Percentiles rank a stretch among this genome's conserved stretches.
These are phyloP conservation scores for Solanum appendiculatum DNA, from an alignment of 257 asterid genomes.

Conservation along the genomic window DNA sequence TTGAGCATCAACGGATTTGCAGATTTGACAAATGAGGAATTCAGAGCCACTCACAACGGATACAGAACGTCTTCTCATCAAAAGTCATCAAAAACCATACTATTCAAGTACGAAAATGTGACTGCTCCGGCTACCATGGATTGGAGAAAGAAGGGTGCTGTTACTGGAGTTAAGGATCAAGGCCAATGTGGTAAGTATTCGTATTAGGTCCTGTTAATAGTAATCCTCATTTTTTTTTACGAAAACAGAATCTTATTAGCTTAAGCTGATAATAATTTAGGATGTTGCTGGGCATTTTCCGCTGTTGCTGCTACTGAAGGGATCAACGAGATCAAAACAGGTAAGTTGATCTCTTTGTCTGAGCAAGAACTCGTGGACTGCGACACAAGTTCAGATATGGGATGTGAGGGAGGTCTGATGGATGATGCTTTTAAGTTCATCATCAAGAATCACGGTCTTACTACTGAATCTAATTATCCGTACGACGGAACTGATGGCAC, in stretches of 20 bases:
- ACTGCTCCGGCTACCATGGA: conserved; percentile 9
- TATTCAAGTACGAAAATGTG: conserved; percentile 13
- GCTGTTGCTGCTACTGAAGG: conserved; percentile 15
- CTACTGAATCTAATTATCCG: neutral
- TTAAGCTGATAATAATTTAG: neutral
- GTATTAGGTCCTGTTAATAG: neutral
- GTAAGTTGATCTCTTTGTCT: neutral
- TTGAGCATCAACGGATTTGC: conserved; percentile 31
- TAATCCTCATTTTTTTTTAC: neutral
- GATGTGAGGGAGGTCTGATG: conserved; percentile 6
- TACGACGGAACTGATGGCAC: neutral
- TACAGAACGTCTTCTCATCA: conserved; percentile 5
- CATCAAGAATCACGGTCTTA: neutral
- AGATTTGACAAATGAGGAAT: conserved; percentile 36
- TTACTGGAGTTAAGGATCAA: conserved; percentile 35
- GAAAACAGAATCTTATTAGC: neutral
- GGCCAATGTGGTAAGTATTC: conserved; percentile 25
- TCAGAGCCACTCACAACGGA: conserved; percentile 20
- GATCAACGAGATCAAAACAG: neutral
- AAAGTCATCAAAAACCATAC: neutral
- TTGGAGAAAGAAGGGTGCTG: conserved; percentile 28
- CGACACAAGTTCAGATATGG: neutral
- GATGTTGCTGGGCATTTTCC: conserved; percentile 18
- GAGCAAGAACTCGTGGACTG: conserved; percentile 15
- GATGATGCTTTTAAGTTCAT: conserved; percentile 4